Percentiles rank a stretch among this genome's conserved stretches.
Conservation (phyloP, 305 asterid genomes). For the Plantago rigida region DNA sequence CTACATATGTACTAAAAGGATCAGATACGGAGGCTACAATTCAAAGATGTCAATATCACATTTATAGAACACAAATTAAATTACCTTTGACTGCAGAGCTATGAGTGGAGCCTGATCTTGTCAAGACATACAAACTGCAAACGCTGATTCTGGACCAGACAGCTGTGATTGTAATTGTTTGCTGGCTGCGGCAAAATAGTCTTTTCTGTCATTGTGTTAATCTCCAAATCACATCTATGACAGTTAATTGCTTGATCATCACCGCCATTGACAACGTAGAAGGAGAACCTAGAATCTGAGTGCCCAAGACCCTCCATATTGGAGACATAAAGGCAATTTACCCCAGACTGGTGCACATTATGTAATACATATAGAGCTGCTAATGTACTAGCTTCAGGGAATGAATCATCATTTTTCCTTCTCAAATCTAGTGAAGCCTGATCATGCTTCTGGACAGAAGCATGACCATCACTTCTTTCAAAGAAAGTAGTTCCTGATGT, state of each 20-base stretch:
- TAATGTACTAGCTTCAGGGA: constrained; percentile 38
- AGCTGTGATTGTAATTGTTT: constrained; percentile 25
- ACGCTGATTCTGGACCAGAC: constrained; percentile 38
- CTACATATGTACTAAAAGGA: too few relatives aligned
- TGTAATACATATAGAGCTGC: constrained; percentile 45
- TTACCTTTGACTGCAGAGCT: constrained; percentile 88
- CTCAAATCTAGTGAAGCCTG: constrained; percentile 26
- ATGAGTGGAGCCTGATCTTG: constrained; percentile 65
- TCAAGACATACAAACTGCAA: constrained; percentile 41
- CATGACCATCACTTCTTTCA: constrained; percentile 25
- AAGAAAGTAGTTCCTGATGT: constrained; percentile 32
- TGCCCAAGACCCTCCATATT: constrained; percentile 30
- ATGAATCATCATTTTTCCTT: constrained; percentile 31
- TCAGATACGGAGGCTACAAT: too few relatives aligned
- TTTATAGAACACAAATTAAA: background rate
- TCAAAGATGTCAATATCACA: too few relatives aligned
- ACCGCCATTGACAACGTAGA: constrained; percentile 73
- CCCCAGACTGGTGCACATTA: constrained; percentile 79
- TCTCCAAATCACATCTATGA: constrained; percentile 47
- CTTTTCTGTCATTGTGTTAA: constrained; percentile 25
- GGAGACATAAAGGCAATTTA: constrained; percentile 67
- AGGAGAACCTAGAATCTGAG: constrained; percentile 34
- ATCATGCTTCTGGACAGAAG: constrained; percentile 25
- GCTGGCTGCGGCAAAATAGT: constrained; percentile 24
- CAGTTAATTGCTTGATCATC: constrained; percentile 84